Evolutionary conservation across 345 rosid species (phyloP), one percentile per base, ranked within the genome.

Genomic region (Garcia nutans): DNA sequence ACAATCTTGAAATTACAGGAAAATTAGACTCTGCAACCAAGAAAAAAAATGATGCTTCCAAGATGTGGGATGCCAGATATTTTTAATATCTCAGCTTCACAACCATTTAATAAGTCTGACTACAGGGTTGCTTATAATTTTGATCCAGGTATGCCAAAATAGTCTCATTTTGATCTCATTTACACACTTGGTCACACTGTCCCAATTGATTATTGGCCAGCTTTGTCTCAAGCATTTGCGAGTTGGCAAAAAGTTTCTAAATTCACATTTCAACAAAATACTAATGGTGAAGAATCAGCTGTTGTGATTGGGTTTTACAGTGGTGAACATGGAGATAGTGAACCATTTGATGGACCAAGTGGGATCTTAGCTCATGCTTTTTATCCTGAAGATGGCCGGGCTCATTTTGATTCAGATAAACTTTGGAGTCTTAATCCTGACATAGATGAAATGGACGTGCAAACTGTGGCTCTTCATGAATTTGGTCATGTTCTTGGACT

Each of bases 121-220:
- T 37, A 76, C 26, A 52, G 17, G 20, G 41, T 72, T 22, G 52
- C 47, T 2, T 77, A 73, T 26, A 68, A 11, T 12, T 81, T 77
- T 49, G 65, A 74, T 20, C 6, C 54, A 4, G 69, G 63, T n/a
- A 16, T 19, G 16, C 56, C 26, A n/a, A 68, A 12, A 64, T 81
- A 81, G 84, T 31, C 64, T 1, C 72, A 81, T 24, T 59, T 63
- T 20, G 54, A 74, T 6, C 69, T 81, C 16, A 69, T 63, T 11
- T 81, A 77, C 63, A 63, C 9, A 13, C 77, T 73, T 6, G 12
- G 17, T 0, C 65, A 82, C 16, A 73, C 69, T 19, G 45, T 37
- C 41, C 41, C 41, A 28, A 28, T 28, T 28, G 37, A 3, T 33
- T 33, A 2, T 33, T 33, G 15, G 54, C 3, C 54, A 10, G 54